Base-by-base conservation (phyloP, 1,284 basidiomycete genomes). In the Taiwanofungus camphoratus region DNA sequence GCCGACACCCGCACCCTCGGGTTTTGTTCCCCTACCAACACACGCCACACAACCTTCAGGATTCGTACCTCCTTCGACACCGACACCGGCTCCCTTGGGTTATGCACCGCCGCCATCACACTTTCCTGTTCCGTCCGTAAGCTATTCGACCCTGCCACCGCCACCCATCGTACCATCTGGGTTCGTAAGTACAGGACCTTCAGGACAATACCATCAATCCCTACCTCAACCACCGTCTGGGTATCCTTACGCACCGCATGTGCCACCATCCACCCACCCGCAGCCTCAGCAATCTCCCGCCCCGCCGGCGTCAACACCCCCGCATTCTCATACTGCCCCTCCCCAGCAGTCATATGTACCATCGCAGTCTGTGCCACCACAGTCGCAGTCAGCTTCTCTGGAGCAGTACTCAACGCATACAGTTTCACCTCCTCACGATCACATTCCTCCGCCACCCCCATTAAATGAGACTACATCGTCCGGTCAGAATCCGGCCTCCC, bases 21-120 rank as follows among this genome's bases (percentile, higher is more conserved):
- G 62, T 9, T 63, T 65, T 39, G 45, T 57, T 4, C 51, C 61
- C 6, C 36, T 61, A 12, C 48, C 53, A 34, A 52, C 60, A 16
- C 69, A 71, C 53, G 57, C 65, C n/a, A 68, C 74, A 7, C 76
- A 79, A 40, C 64, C 70, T 18, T 68, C 71, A 23, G 63, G 69
- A 23, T 74, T 77, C 55, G 56, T 58, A 5, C 65, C 67, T 11
- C 58, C 64, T 24, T 59, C 66, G 12, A 60, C 69, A 20, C 45
- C 43, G 4, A 56, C 61, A 0, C 58, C 59, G 12, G 52, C 52
- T 4, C 58, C 54, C 9, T 40, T 53, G 7, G 52, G 50, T 12
- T 67, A 67, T 45, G 61, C 44, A 1, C 47, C 49, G 0, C 42
- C 52, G 1, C 38, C 50, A 2, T 47, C 52, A 18, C 57, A 58